Evolutionary conservation across 371 early-diverging fungal genomes (phyloP), one percentile per base, ranked within the genome.

Genomic region (Zychaea mexicana): DNA sequence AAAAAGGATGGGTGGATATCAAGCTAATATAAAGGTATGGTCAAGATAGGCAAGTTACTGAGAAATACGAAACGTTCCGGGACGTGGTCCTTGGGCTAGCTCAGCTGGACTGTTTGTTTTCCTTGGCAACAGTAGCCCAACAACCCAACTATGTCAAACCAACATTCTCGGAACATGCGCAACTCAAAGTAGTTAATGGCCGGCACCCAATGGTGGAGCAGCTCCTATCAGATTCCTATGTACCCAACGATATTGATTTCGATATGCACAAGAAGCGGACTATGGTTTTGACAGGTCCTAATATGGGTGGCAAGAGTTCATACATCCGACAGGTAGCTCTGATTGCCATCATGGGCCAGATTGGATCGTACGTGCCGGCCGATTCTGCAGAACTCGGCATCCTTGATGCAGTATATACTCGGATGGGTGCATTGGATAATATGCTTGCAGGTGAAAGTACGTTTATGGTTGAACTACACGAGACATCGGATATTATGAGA

Each of bases 401-500:
- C 9, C 68, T 93, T 52, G 95, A 94, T 69, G 87, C 86, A 15
- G 77, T 94, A 3, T 79, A 78, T 64, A 90, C 90, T 1, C 68
- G 86, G 19, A 87, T 93, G 77, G 91, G 92, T 2, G 92, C 87
- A 0, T 65, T 73, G 19, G 93, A 93, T 68, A 81, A 87, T 57
- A 67, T 91, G 66, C 64, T 86, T 57, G 74, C 77, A 2, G 92
- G 93, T 0, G 89, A 94, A 57, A 92, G 92, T 61, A 96, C 97
- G 1, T 97, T 97, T 75, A 92, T 93, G 91, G 84, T 92, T 3
- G 97, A 96, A 76, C 78, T 97, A 60, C 82, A 80, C 57, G 96
- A 96, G 73, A 90, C 94, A 0, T 80, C 89, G 1, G 88, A 85
- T 52, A 90, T 96, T 19, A 75, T 96, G 70, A 73, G 77, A 31